phyloP scores from a whole-genome alignment of 345 rosid species.

The Atalantia buxifolia region DNA sequence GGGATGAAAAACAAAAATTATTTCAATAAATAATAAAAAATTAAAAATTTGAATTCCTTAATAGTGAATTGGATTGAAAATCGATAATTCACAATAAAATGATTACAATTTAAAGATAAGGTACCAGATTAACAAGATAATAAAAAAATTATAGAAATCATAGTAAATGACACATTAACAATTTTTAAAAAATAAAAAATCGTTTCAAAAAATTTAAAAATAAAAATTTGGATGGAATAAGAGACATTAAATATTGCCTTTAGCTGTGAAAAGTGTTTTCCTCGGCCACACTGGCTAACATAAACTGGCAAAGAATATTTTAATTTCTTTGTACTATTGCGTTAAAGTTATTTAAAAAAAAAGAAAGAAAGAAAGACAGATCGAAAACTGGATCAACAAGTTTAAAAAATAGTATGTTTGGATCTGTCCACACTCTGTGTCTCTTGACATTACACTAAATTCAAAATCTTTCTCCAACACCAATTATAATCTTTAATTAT shows the following conservation, averaged over 20 bases:
- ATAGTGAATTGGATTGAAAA: too few relatives aligned
- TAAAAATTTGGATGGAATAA: neutral
- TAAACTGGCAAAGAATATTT: too few relatives aligned
- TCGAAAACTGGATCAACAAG: neutral
- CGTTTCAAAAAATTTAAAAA: neutral
- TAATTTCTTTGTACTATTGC: neutral
- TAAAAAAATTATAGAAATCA: neutral
- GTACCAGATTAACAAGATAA: too few relatives aligned
- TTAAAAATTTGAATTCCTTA: too few relatives aligned
- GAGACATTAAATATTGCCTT: neutral
- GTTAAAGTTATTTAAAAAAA: neutral
- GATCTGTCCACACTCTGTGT: neutral
- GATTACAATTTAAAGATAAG: too few relatives aligned
- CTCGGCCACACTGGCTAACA: too few relatives aligned
- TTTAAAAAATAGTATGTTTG: neutral
- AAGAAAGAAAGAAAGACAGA: neutral
- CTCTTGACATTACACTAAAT: neutral
- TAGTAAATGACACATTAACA: neutral
- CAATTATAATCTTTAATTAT: neutral
- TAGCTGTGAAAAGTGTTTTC: neutral
- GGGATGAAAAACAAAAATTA: too few relatives aligned
- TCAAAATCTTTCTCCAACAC: neutral
- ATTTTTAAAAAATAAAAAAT: neutral
- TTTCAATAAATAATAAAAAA: too few relatives aligned
- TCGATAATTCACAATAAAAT: too few relatives aligned